Conservation (phyloP, 1,139 yeast species). For the Pichia sp. region DNA sequence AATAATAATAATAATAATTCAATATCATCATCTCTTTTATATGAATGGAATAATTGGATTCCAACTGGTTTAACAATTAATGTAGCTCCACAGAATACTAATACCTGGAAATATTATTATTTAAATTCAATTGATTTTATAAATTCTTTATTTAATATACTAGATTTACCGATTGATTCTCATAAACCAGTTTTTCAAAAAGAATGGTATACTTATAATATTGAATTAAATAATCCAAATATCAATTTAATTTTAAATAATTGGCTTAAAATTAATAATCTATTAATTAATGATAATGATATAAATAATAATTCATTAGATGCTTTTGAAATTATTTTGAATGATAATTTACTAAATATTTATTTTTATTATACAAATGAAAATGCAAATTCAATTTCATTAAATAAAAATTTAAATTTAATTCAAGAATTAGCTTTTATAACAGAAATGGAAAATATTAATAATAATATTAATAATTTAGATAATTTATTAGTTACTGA, state of each 20-base stretch:
- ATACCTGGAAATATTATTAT: slow-evolving; percentile 17
- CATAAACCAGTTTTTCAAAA: slow-evolving; percentile 17
- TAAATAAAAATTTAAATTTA: not conserved
- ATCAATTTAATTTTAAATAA: not conserved
- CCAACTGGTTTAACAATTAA: slow-evolving; percentile 10
- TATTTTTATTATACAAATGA: slow-evolving; percentile 10
- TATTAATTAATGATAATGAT: not conserved
- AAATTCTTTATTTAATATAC: not conserved
- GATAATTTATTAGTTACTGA: slow-evolving; percentile 21
- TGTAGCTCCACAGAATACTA: slow-evolving; percentile 25
- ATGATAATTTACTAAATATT: slow-evolving; percentile 9
- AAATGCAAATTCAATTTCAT: not conserved
- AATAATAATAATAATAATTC: no score
- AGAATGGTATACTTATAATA: slow-evolving; percentile 22
- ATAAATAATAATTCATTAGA: slow-evolving; percentile 1
- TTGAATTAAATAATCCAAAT: not conserved
- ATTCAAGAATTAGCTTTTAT: slow-evolving; percentile 19
- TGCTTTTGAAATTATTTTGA: slow-evolving; percentile 21
- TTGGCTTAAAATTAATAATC: not conserved
- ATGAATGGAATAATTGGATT: slow-evolving; percentile 10
- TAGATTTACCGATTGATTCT: not conserved
- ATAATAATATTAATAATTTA: no score
- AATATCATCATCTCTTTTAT: not conserved
- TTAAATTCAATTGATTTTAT: slow-evolving; percentile 12
- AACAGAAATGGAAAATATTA: slow-evolving; percentile 11